Evolutionary conservation across 768 basidiomycete genomes (phyloP), one percentile per base, ranked within the genome.

Genomic region (Agrocybe pediades): DNA sequence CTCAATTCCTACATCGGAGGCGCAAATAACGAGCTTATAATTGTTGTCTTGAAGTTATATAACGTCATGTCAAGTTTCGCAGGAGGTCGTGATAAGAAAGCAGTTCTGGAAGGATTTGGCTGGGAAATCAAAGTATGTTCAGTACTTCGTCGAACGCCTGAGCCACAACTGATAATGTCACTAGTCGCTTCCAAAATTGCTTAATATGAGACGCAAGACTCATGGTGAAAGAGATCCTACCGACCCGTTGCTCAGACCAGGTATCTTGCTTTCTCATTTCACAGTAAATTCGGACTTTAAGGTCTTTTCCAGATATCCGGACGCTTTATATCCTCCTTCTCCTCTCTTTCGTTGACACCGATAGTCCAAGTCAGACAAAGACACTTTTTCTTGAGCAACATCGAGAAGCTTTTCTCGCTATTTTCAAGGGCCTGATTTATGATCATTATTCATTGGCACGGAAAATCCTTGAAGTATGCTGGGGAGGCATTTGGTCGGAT

Each of bases 401-500:
- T 53, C 76, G 82, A 16, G 86, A 88, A 15, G 64, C 74, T 0
- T 84, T 93, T 60, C 64, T 76, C n/a, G 71, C 80, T 0, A 75
- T 91, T n/a, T 91, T 91, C 74, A 89, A 87, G 57, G 86, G 88
- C 1, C 65, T 93, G 7, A 59, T 66, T 23, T 83, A 88, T 58
- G 92, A 94, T 61, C 73, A 85, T 9, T 86, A 85, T 63, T 54
- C 71, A 1, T 71, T 92, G 2, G 70, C 85, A 20, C 74, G 84
- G n/a, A 78, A 68, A 43, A 75, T 92, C 7, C 77, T 95, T 2
- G 90, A 92, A 67, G 73, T 79, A 4, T 85, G 80, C 56, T 94
- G 92, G 92, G 74, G 82, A 2, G 85, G 87, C 11, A 71, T 93
- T 9, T 92, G 88, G 88, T 78, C 73, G 0, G 92, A 94, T 61